Evolutionary conservation across 2,329 filamentous ascomycete species (phyloP), one percentile per base, ranked within the genome.

Genomic region (Grosmannia clavigera): DNA sequence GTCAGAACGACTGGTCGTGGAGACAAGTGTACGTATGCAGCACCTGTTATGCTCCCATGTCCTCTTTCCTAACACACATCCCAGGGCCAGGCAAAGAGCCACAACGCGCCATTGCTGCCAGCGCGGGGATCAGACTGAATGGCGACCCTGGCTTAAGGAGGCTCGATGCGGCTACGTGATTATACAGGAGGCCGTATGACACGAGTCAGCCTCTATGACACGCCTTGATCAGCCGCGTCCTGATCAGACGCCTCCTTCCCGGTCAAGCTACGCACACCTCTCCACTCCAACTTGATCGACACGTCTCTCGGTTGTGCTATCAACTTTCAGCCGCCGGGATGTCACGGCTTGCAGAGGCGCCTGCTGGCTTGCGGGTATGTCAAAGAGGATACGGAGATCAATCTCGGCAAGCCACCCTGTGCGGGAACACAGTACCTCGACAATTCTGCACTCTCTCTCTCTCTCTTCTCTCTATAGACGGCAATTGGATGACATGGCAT

Each of bases 1-100:
- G 75, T 74, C 95, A 64, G 92, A 97, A 70, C 81, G 85, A 69
- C 81, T 99, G 73, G 94, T 99, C 16, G 89, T 99, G 0, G 94
- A 99, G 74, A 60, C 63, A 3, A 58, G 56, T 9, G 64, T 61
- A 54, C 11, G 56, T 51, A 3, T n/a, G 29, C 6, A 10, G 16
- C n/a, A 5, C 22, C 9, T 14, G 54, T 31, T 35, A 16, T 55
- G 29, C 52, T 1, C 19, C 52, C 16, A 19, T 31, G 11, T 9
- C 52, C 22, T 11, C 53, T 27, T 14, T 7, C 7, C 35, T 43
- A 5, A 14, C n/a, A 25, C 10, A 3, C 5, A 27, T 14, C 33
- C 14, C 14, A 56, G 54, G 54, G 54, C 35, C 54, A 46, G 22
- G 54, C 54, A 40, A 56, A 56, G 38, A 22, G n/a, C 54, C 35